Base-by-base conservation (phyloP, 805 yeast species). In the Metschnikowia proteae region DNA sequence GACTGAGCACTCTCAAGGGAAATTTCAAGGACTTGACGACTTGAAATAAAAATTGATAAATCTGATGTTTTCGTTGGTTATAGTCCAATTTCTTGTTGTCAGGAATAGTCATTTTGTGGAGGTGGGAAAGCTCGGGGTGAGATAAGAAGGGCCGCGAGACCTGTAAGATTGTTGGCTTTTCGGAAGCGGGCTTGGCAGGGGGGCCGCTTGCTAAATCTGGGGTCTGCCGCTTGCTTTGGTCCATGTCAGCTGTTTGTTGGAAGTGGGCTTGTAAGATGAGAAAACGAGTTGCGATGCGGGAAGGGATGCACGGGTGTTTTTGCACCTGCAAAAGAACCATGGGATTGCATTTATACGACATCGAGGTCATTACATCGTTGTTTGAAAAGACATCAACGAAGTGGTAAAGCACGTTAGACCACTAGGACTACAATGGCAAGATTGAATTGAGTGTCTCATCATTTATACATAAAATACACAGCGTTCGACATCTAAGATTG, bases 1-100 rank as follows among this genome's bases (percentile, higher is more conserved):
- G 77, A 51, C 83, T 84, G 40, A 89, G 67, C 1, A 88, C 83
- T 43, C 83, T 73, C 22, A 85, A 68, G 0, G 96, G 96, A 51
- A 85, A 79, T 59, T 82, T 82, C 59, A 86, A 64, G 2, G 68
- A 64, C 28, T 73, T 73, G 28, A 82, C 74, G 3, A 84, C 62
- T 50, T 77, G 80, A 52, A 79, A 75, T 30, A 83, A 59, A 54
- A 80, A 79, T 47, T 75, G 78, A 48, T 81, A 75, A 2, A 83
- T 74, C 46, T 79, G 78, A 39, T 75, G 73, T 49, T 79, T 79
- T 45, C 79, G 71, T 54, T 78, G 81, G 47, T 73, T 74, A 52
- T 78, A 80, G 23, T 65, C 59, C 32, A 69, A 51, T 28, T 74
- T 69, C 40, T 75, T 69, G 28, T 68, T 62, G 43, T 79, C 83